A percentile compares a stretch with the other conserved stretches of the same genome.
phyloP scores from a whole-genome alignment of 2,329 filamentous ascomycete genomes.

The Penicillium psychrosexuale region DNA sequence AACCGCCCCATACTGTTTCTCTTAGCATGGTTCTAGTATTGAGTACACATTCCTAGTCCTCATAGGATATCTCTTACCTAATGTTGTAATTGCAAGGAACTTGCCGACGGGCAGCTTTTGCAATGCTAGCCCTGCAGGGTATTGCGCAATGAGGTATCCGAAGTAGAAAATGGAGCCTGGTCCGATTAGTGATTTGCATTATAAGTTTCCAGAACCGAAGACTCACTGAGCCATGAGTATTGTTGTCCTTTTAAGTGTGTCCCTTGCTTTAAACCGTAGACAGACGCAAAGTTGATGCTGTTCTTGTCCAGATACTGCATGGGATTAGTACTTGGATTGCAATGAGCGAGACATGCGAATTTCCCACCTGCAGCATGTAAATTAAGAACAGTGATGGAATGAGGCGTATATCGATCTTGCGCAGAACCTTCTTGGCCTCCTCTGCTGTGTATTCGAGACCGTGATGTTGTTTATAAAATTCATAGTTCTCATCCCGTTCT shows the following conservation, averaged over 20 bases:
- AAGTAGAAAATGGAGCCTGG: constrained; percentile 50
- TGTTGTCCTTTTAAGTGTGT: constrained; percentile 25
- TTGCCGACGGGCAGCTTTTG: constrained; percentile 49
- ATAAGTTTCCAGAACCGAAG: fast-evolving
- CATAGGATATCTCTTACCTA: constrained; percentile 19
- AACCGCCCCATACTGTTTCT: constrained; percentile 39
- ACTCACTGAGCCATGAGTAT: constrained; percentile 29
- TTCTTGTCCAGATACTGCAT: constrained; percentile 53
- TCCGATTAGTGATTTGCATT: neutral
- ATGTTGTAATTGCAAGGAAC: constrained; percentile 42
- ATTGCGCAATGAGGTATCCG: constrained; percentile 48
- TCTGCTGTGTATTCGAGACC: constrained; percentile 23
- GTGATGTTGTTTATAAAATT: constrained; percentile 31
- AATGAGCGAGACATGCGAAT: too few relatives aligned
- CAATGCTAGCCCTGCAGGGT: constrained; percentile 44
- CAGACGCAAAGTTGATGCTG: constrained; percentile 44
- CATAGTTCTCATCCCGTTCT: constrained; percentile 39
- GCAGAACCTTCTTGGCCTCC: constrained; percentile 40
- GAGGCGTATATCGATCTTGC: constrained; percentile 56
- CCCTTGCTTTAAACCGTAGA: constrained; percentile 31
- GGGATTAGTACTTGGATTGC: neutral
- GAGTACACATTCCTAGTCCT: fast-evolving
- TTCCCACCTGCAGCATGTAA: constrained; percentile 57
- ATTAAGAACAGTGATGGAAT: constrained; percentile 58
- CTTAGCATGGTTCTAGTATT: neutral